phyloP scores from a whole-genome alignment of 2,329 filamentous ascomycete species.

The Aspergillus oerlinghausenensis region DNA sequence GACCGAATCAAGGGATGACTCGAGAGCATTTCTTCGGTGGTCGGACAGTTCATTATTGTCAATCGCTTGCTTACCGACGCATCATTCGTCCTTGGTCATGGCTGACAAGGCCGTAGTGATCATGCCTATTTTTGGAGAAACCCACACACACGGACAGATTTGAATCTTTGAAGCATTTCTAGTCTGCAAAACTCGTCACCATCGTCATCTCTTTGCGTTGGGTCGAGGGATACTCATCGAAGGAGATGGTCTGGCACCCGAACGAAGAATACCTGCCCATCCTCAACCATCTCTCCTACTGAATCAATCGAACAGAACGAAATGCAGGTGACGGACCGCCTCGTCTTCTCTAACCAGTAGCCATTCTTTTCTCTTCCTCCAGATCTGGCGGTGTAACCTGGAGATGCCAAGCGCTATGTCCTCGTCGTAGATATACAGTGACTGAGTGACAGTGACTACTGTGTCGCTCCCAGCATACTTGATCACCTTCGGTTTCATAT shows the following conservation, averaged over 20 bases:
- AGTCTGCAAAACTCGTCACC: not conserved
- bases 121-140: not conserved
- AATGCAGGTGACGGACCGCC: not conserved
- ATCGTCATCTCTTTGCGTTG: not conserved
- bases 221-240: not conserved
- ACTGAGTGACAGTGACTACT: not conserved
- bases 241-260: not conserved
- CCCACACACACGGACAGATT: not conserved
- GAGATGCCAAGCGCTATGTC: conserved; percentile 7
- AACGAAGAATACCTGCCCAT: not conserved
- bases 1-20: not conserved
- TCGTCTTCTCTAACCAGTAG: not conserved
- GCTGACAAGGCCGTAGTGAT: not conserved
- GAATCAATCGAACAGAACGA: not conserved
- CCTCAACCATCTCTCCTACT: conserved; percentile 1
- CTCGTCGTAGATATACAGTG: not conserved
- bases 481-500: not conserved
- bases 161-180: not conserved
- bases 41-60: not conserved
- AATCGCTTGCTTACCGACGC: not conserved
- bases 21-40: not conserved
- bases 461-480: not conserved
- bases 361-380: conserved; percentile 1
- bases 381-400: conserved; percentile 23
- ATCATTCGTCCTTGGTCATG: not conserved